phyloP scores from a whole-genome alignment of 2,329 filamentous ascomycete species.

The Calonectria pteridis region DNA sequence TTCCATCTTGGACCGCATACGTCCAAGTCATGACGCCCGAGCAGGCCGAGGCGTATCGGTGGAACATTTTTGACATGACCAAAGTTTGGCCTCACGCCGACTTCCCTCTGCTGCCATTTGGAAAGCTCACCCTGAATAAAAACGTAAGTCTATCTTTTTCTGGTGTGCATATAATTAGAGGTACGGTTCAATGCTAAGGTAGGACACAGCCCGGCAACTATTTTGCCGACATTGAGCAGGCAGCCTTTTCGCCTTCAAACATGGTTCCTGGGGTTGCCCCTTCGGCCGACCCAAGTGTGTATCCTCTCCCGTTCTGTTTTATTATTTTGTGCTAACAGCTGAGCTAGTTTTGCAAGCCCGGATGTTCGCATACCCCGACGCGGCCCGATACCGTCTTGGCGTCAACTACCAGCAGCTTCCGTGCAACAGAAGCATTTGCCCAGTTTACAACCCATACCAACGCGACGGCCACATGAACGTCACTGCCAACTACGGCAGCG shows the following conservation, averaged over 20 bases:
- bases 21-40: conserved; percentile 73
- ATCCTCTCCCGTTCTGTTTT: neutral
- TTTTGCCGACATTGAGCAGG: conserved; percentile 78
- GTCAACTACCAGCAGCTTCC: conserved; percentile 64
- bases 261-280: conserved; percentile 75
- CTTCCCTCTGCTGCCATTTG: conserved; percentile 71
- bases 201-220: conserved; percentile 64
- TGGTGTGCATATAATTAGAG: accelerated
- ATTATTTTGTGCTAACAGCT: neutral
- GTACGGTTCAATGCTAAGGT: neutral
- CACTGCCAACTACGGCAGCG: conserved; percentile 42
- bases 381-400: conserved; percentile 65
- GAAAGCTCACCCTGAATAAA: conserved; percentile 73
- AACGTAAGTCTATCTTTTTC: conserved; percentile 55
- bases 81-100: conserved; percentile 76
- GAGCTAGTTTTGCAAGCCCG: conserved; percentile 56
- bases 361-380: conserved; percentile 63
- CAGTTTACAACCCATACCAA: conserved; percentile 22
- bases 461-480: conserved; percentile 43
- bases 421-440: conserved; percentile 33
- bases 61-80: conserved; percentile 77
- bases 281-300: conserved; percentile 66
- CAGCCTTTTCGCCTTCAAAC: conserved; percentile 74
- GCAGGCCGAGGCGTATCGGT: conserved; percentile 70
- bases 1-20: conserved; percentile 73